phyloP scores from a whole-genome alignment of 495 filamentous ascomycete species.

The Xeromyces bisporus region DNA sequence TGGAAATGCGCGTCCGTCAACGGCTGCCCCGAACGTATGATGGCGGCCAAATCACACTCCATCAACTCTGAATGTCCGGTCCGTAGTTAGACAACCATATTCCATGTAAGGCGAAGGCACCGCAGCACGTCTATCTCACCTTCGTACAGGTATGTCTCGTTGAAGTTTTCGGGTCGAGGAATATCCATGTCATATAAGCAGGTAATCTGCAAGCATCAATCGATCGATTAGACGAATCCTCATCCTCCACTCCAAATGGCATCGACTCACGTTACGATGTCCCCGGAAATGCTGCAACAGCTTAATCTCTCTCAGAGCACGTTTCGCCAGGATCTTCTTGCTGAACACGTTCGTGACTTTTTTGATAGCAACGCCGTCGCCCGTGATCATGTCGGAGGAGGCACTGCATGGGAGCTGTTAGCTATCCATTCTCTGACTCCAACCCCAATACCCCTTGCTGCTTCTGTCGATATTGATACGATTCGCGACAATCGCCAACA shows the following conservation, averaged over 20 bases:
- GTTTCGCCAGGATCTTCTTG: constrained; percentile 98
- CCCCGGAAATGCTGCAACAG: constrained; percentile 94
- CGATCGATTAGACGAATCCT: no score
- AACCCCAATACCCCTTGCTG: no score
- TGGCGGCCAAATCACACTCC: constrained; percentile 97
- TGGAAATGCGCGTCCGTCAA: constrained; percentile 94
- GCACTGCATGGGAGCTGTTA: constrained; percentile 43
- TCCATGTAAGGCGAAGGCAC: no score
- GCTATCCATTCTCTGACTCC: no score
- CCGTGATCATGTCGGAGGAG: constrained; percentile 76
- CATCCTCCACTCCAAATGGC: no score
- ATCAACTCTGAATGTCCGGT: constrained; percentile 69
- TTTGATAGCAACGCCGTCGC: constrained; percentile 96
- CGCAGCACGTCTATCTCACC: no score
- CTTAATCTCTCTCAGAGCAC: constrained; percentile 95
- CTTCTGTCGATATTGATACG: no score
- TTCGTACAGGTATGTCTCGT: constrained; percentile 97
- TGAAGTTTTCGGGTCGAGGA: constrained; percentile 92
- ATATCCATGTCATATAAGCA: constrained; percentile 99
- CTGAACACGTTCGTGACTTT: constrained; percentile 99
- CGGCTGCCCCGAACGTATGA: constrained; percentile 89
- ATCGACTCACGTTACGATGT: constrained; percentile 47
- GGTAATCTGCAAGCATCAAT: constrained; percentile 75
- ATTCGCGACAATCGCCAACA: background rate
- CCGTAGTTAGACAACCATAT: no score